Evolutionary conservation across 495 filamentous ascomycete species (phyloP), one percentile per base, ranked within the genome.

Genomic region (Podospora anserina): DNA sequence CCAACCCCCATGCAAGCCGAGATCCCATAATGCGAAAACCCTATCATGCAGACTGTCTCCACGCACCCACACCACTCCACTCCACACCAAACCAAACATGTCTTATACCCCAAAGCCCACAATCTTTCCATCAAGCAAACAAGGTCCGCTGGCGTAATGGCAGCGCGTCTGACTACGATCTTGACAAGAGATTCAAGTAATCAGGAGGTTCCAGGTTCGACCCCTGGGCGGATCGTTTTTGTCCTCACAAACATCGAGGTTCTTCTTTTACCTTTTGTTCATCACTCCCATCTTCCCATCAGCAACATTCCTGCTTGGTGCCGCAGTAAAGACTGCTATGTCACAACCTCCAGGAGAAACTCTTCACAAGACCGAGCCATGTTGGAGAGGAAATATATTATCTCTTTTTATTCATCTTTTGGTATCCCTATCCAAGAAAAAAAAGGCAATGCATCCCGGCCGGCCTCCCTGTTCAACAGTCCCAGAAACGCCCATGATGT

Each of bases 141-240:
- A 39, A 63, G 61, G 61, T 63, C 61, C 61, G 61, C 61, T 63
- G 61, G 61, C 61, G 61, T 63, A 63, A 63, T 63, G 61, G 61
- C 61, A 63, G 61, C 61, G 61, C 61, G 61, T 63, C 61, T 63
- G 61, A 63, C 61, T 63, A 63, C 61, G 61, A 49, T 49, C 39
- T 49, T 16, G 0, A 49, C 15, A 11, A 13, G 39, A 49, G 39
- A 49, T 49, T 49, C 39, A 49, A 49, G 39, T 18, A 63, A 63
- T 63, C 61, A 63, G 61, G 61, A 63, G 61, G 61, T 53, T 63
- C 61, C 61, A 63, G 61, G 61, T 63, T 63, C 61, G 61, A 63
- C 61, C 61, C 61, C 61, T 63, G 61, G 61, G 61, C 61, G 61
- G 61, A 63, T 63, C 61, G 61, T 63, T 49, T 63, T 49, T 63